Evolutionary conservation across 345 rosid genomes (phyloP), one percentile per base, ranked within the genome.

Genomic region (Ricinus communis): DNA sequence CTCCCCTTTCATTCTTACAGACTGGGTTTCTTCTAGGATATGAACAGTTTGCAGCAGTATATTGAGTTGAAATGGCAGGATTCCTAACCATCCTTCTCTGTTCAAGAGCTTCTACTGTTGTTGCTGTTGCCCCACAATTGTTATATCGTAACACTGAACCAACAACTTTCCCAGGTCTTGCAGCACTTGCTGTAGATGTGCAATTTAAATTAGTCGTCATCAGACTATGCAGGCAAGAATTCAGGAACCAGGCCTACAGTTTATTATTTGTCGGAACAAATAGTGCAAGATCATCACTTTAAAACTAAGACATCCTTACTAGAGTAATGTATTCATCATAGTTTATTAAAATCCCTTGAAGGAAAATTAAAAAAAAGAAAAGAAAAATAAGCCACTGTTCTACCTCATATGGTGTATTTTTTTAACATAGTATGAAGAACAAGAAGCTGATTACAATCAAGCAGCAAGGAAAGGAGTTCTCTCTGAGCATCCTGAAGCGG

Each of bases 151-250:
- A 73, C 40, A 89, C 93, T 4, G 97, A 87, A 21, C 97, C 83
- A 55, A 89, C 90, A n/a, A 91, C 93, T 79, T 91, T 91, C 56
- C 93, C 96, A 18, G 96, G 96, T 78, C 93, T 83, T 40, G 97
- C 86, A 24, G 86, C 88, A 61, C 90, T 88, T 79, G 90, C 92
- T 76, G 82, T 69, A 75, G 27, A 61, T 60, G 74, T 49, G 52
- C 11, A 31, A 47, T 49, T 67, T 27, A 66, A 38, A 36, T 47
- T 28, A 55, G 33, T 55, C 49, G 36, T 50, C 43, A 62, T n/a
- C 19, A 63, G 57, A 65, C 54, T 28, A 52, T 24, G 30, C 4
- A 22, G 7, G 19, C 5, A 43, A 14, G n/a, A 43, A 30, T 22
- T 21, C 52, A 12, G 31, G 18, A 18, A 68, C 25, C 3, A 18